Conservation (phyloP, 345 rosid species). For the Passiflora organensis region DNA sequence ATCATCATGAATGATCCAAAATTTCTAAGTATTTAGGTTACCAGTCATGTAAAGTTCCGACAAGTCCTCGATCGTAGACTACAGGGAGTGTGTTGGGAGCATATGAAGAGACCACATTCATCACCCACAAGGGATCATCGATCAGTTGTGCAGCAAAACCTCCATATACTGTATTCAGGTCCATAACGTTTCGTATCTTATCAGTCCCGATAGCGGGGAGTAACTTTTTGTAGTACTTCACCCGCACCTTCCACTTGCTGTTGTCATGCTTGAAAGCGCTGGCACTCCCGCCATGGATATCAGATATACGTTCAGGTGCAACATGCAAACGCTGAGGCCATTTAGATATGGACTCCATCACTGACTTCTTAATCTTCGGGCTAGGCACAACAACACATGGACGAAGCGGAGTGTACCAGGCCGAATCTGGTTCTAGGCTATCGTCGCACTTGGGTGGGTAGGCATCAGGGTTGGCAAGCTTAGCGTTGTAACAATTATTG, state of each 20-base stretch:
- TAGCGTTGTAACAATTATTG: slow-evolving; percentile 56
- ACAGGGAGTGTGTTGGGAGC: slow-evolving; percentile 75
- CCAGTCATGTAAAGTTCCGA: slow-evolving; percentile 96
- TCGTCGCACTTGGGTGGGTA: slow-evolving; percentile 93
- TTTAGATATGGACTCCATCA: slow-evolving; percentile 55
- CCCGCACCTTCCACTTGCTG: slow-evolving; percentile 81
- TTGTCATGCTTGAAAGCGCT: slow-evolving; percentile 65
- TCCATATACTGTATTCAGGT: slow-evolving; percentile 92
- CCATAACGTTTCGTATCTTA: slow-evolving; percentile 90
- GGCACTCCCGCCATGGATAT: slow-evolving; percentile 59
- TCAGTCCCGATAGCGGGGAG: slow-evolving; percentile 77
- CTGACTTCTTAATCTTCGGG: slow-evolving; percentile 55
- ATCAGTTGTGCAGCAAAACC: slow-evolving; percentile 77
- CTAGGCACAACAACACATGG: slow-evolving; percentile 83
- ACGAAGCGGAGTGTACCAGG: slow-evolving; percentile 95
- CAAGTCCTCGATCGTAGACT: slow-evolving; percentile 85
- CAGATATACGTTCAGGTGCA: slow-evolving; percentile 72
- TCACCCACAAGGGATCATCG: slow-evolving; percentile 86
- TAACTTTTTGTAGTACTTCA: slow-evolving; percentile 79
- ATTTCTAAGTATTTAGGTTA: slow-evolving; percentile 20
- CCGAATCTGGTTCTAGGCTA: slow-evolving; percentile 90
- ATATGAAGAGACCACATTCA: slow-evolving; percentile 89
- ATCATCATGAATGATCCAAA: background rate
- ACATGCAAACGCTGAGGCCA: slow-evolving; percentile 77
- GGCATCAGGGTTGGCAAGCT: slow-evolving; percentile 58